Base-by-base conservation (phyloP, 495 filamentous ascomycete species). In the Annulohypoxylon maeteangense region DNA sequence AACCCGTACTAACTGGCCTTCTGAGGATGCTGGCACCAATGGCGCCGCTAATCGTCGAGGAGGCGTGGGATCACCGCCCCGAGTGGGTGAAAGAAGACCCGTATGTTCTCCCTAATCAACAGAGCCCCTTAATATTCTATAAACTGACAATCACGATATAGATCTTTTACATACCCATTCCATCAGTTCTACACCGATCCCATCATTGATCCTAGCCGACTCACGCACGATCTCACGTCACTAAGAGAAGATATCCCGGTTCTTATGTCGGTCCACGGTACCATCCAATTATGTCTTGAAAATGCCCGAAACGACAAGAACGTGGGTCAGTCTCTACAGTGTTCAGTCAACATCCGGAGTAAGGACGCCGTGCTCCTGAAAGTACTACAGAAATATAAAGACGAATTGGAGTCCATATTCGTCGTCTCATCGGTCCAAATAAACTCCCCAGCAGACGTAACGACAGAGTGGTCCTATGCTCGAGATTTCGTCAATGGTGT, bases 11-110 rank as follows among this genome's bases (percentile, higher is more conserved):
- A 50, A 75, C 82, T 3, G 86, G 91, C 58, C 84, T 98, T 48
- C 81, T 95, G 69, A 86, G 89, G 54, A 90, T 94, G 78, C 83
- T 98, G 25, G 87, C 86, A 5, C 95, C 95, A 2, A 85, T 98
- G 64, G 91, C 91, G 16, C 95, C 95, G 0, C 77, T 94, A 31
- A 85, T 99, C 3, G 89, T 97, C 8, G 91, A 95, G 74, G 96
- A 98, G 80, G 88, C 92, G 0, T 97, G 92, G 93, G 88, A 90
- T 11, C 87, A 94, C 78, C 85, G 88, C 1, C 90, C 94, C 0
- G 80, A 83, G 40, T 83, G 81, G 65, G 79, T 97, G 76, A 88
- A 89, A 68, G 74, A 84, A 16, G 80, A 84, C 6, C 14, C 58
- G 71, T 78, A 62, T 6, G 75, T 76, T 32, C 3, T 1, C 7